A percentile compares a stretch with the other conserved stretches of the same genome.
phyloP scores from a whole-genome alignment of 441 rosid genomes.

The Corymbia citriodora region DNA sequence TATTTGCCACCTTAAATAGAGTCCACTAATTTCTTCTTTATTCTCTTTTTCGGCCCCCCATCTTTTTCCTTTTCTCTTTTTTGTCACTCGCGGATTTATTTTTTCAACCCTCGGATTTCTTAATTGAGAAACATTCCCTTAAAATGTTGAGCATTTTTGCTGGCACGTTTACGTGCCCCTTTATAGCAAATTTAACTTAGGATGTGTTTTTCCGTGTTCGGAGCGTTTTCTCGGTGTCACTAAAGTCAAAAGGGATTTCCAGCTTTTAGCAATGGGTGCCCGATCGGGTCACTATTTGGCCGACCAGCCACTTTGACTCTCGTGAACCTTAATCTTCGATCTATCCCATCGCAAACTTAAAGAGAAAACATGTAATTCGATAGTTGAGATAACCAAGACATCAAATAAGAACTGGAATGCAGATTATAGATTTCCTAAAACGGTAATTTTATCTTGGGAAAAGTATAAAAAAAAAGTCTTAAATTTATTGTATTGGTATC shows the following conservation, averaged over 20 bases:
- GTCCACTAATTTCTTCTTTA: not conserved
- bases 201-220: not conserved
- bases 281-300: not conserved
- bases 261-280: not conserved
- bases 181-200: not conserved
- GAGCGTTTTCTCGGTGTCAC: not conserved
- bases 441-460: not conserved
- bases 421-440: not conserved
- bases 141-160: not conserved
- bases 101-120: not conserved
- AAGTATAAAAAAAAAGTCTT: not conserved
- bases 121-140: not conserved
- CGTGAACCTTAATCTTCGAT: not conserved
- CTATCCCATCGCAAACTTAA: not conserved
- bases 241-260: not conserved
- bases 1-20: not conserved
- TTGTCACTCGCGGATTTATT: not conserved
- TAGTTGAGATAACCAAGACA: not conserved
- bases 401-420: rapidly evolving
- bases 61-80: not conserved
- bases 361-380: not conserved
- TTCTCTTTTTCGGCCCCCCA: not conserved
- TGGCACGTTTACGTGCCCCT: not conserved
- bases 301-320: not conserved
- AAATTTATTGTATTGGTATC: no score